These are phyloP conservation scores for Acanthamoeba lenticulata DNA, from an alignment of 208 protist species.

Conservation along the genomic window DNA sequence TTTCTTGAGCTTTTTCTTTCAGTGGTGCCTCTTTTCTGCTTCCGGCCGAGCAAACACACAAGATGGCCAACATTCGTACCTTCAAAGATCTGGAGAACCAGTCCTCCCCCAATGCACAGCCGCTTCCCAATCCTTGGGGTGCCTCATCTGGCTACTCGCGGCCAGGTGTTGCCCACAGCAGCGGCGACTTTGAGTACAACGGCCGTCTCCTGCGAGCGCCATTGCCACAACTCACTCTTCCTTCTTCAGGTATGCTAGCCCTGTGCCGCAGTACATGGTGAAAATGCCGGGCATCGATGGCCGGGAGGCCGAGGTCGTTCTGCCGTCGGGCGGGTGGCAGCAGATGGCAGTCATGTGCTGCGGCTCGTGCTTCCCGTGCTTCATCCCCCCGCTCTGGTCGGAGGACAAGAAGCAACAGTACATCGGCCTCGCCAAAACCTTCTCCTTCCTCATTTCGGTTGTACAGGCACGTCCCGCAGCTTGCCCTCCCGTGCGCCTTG, in stretches of 20 bases:
- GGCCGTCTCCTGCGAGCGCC: no score
- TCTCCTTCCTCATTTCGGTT: constrained; percentile 11
- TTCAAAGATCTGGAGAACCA: background rate
- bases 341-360: background rate
- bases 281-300: background rate
- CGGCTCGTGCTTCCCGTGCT: background rate
- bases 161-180: background rate
- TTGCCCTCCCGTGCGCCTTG: no score
- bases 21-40: no score
- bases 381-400: background rate
- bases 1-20: no score
- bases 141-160: background rate
- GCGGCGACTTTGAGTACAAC: background rate
- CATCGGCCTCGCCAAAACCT: background rate
- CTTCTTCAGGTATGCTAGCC: background rate
- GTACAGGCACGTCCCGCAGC: no score
- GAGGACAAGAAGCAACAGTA: constrained; percentile 26
- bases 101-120: background rate
- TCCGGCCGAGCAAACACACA: no score
- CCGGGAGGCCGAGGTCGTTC: background rate
- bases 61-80: background rate
- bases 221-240: background rate
- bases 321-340: background rate
- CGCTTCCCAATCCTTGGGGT: background rate
- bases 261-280: background rate